phyloP scores from a whole-genome alignment of 148 eudicot species.

The Cornus suecica region DNA sequence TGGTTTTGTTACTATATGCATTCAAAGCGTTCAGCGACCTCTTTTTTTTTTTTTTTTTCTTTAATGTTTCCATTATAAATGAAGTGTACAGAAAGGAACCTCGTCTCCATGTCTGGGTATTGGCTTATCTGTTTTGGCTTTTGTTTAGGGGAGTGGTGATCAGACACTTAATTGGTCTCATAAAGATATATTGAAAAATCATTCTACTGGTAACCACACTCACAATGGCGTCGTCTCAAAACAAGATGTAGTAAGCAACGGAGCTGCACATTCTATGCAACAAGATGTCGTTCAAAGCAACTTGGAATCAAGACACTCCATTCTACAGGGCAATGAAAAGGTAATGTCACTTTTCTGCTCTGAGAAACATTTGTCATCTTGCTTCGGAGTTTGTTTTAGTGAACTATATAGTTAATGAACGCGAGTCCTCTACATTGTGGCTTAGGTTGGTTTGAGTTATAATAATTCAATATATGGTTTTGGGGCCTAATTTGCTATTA shows the following conservation, averaged over 20 bases:
- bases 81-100: neutral
- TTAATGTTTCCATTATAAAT: neutral
- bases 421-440: neutral
- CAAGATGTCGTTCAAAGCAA: slow-evolving; percentile 17
- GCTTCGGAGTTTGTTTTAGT: neutral
- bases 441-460: neutral
- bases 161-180: slow-evolving; percentile 54
- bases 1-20: neutral
- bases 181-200: slow-evolving; percentile 41
- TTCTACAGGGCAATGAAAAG: slow-evolving; percentile 49
- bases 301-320: slow-evolving; percentile 19
- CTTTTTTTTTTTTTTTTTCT: neutral
- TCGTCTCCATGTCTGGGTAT: neutral
- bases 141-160: slow-evolving; percentile 51
- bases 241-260: slow-evolving; percentile 64
- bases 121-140: slow-evolving; percentile 13
- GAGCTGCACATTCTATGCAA: slow-evolving; percentile 39
- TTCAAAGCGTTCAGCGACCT: neutral
- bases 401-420: neutral
- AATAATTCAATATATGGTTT: neutral
- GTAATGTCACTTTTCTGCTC: slow-evolving; percentile 36
- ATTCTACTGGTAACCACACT: slow-evolving; percentile 49
- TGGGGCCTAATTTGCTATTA: neutral
- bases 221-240: slow-evolving; percentile 52
- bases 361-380: neutral